Evolutionary conservation across 495 filamentous ascomycete species (phyloP).

Genomic region (Copromyces sp.): DNA sequence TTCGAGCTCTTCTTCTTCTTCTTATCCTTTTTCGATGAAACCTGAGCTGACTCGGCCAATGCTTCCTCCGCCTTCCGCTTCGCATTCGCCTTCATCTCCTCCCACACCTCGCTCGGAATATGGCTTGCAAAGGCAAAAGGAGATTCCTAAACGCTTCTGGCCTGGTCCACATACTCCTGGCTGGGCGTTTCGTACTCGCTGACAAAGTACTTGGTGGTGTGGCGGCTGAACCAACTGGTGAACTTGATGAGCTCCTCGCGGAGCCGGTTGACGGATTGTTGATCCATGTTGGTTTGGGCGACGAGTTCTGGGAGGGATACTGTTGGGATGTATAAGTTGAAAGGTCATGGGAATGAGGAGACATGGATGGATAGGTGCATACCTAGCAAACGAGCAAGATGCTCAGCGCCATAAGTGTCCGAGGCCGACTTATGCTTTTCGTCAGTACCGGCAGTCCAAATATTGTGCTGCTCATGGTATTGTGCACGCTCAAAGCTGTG

Average conservation of each 20-base stretch:
- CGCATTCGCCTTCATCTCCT: not conserved
- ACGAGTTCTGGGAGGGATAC: conserved; percentile 88
- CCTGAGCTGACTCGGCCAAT: not conserved
- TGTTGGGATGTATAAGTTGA: conserved; percentile 27
- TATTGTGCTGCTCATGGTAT: conserved; percentile 60
- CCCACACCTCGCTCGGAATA: not conserved
- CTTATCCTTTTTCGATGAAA: not conserved
- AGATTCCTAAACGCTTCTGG: conserved; percentile 21
- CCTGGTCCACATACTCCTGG: conserved; percentile 40
- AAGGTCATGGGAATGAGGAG: not conserved
- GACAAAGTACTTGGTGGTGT: conserved; percentile 64
- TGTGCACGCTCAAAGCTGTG: conserved; percentile 73
- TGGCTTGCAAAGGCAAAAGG: conserved; percentile 4
- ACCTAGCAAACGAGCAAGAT: conserved; percentile 83
- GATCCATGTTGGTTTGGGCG: conserved; percentile 95
- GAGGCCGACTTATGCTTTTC: conserved; percentile 52
- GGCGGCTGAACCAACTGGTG: conserved; percentile 66
- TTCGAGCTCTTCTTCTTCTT: not conserved
- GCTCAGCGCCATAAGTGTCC: conserved; percentile 90
- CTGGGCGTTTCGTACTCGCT: conserved; percentile 59
- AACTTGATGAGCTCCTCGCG: conserved; percentile 80
- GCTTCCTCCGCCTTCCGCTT: not conserved
- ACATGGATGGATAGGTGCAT: conserved; percentile 22
- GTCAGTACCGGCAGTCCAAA: conserved; percentile 46
- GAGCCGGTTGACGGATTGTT: conserved; percentile 73